phyloP scores from a whole-genome alignment of 805 yeast genomes.

The Spathaspora gorwiae region DNA sequence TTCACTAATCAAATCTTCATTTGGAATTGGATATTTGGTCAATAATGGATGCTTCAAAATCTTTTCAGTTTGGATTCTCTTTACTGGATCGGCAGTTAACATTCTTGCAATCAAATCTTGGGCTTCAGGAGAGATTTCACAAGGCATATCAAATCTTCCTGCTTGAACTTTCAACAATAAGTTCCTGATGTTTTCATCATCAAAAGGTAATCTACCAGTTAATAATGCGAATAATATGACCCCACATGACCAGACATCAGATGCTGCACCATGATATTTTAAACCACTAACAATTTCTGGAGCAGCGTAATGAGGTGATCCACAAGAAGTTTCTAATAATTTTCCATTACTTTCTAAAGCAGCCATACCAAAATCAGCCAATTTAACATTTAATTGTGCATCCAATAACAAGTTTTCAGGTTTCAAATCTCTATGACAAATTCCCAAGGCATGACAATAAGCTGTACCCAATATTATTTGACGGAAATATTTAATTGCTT shows the following conservation, averaged over 20 bases:
- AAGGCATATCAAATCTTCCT: conserved; percentile 74
- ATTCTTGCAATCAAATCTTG: conserved; percentile 60
- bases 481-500: conserved; percentile 71
- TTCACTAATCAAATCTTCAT: conserved; percentile 41
- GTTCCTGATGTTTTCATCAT: conserved; percentile 73
- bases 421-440: conserved; percentile 76
- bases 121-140: conserved; percentile 55
- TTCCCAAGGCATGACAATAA: conserved; percentile 76
- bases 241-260: conserved; percentile 89
- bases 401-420: conserved; percentile 76
- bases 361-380: conserved; percentile 90
- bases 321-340: conserved; percentile 75
- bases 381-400: conserved; percentile 60
- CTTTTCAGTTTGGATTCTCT: conserved; percentile 64
- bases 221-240: conserved; percentile 72
- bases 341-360: conserved; percentile 71
- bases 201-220: conserved; percentile 80
- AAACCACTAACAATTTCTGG: conserved; percentile 81
- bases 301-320: conserved; percentile 86
- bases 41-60: conserved; percentile 59
- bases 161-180: conserved; percentile 70
- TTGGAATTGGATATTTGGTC: conserved; percentile 45
- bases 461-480: conserved; percentile 77
- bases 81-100: conserved; percentile 65
- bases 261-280: conserved; percentile 77